Base-by-base conservation (phyloP, 441 rosid species). In the Adansonia grandidieri region DNA sequence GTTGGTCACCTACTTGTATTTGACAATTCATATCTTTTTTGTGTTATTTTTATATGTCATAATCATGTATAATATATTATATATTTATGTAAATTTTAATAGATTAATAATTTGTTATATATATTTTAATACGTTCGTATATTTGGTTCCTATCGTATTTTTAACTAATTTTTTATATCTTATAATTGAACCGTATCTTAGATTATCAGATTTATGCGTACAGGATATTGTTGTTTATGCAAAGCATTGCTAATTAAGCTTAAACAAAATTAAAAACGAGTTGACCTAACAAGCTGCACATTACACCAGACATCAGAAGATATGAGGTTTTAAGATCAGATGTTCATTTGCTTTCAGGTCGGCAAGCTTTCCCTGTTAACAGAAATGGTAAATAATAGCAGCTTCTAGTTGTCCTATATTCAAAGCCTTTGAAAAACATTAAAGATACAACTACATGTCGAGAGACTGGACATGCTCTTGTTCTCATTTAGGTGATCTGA, bases 311-410 rank as follows among this genome's bases (percentile, higher is more conserved):
- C 32, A 28, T 28, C 20, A 57, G 14, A 32, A 62, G 57, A 42
- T 40, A 62, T 17, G 32, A 64, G 67, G 69, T 20, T 40, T 74
- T 74, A 57, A 57, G 68, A 47, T 45, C 15, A 74, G 69, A 74
- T 79, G 61, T 74, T 45, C 14, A 64, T 54, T 73, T 28, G 73
- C 60, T 54, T 65, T 60, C 14, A 44, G 28, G 71, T 66, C 20
- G 50, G 14, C 5, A 5, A 13, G 45, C 68, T 63, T 63, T 63
- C 45, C 3, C 7, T 14, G 45, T 37, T 63, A 40, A 40, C 44
- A 40, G 9, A 63, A 63, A 63, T 63, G 67, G 67, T 32, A 17
- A 10, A 63, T 17, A 32, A 13, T 5, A 24, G n/a, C n/a, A 63
- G 45, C 42, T 5, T 63, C 17, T 0, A 14, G 13, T 28, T 14